phyloP scores from a whole-genome alignment of 129 eudicot genomes.

The Escallonia rubra region DNA sequence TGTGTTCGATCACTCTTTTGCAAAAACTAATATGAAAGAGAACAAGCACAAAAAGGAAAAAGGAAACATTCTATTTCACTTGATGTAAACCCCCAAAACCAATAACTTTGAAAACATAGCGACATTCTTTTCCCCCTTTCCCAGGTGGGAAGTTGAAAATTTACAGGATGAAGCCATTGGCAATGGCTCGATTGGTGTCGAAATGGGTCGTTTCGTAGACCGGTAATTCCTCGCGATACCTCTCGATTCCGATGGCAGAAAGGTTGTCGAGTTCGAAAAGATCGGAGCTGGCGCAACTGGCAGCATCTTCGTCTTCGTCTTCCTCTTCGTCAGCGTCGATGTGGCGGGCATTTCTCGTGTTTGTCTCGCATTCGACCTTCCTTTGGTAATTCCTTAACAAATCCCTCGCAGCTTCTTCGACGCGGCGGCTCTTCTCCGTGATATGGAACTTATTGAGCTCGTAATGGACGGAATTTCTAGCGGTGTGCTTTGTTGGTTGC shows the following conservation, averaged over 20 bases:
- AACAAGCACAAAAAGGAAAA: not conserved
- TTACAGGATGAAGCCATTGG: constrained; percentile 50
- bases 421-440: constrained; percentile 36
- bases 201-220: constrained; percentile 83
- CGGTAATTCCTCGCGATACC: constrained; percentile 74
- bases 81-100: constrained; percentile 39
- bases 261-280: constrained; percentile 84
- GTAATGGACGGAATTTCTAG: constrained; percentile 19
- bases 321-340: constrained; percentile 35
- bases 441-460: constrained; percentile 27
- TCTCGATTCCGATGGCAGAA: constrained; percentile 57
- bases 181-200: constrained; percentile 59
- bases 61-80: not conserved
- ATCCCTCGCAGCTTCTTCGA: constrained; percentile 69
- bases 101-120: not conserved
- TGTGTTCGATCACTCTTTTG: too few relatives aligned
- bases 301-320: constrained; percentile 43
- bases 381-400: constrained; percentile 52
- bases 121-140: too few relatives aligned
- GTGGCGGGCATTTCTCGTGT: not conserved
- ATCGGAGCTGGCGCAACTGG: constrained; percentile 73
- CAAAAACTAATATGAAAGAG: not conserved
- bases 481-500: constrained; percentile 8
- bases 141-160: not conserved
- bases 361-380: constrained; percentile 22